Evolutionary conservation across 2,329 filamentous ascomycete genomes (phyloP).

Genomic region (Elsinoe perseae): DNA sequence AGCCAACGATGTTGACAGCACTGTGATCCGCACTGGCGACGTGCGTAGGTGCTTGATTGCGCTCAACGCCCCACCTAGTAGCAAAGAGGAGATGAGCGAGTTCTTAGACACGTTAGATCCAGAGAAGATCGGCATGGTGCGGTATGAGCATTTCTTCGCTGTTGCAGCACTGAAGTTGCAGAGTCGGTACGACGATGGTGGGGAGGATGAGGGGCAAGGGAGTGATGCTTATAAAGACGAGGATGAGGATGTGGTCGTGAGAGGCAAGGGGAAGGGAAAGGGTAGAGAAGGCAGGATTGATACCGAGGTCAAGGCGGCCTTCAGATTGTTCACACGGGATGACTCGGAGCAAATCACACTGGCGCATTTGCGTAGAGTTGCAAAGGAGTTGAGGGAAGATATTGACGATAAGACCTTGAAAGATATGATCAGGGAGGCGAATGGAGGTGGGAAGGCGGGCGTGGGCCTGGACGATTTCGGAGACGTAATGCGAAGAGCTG

Average conservation of each 20-base stretch:
- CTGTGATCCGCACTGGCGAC: slow-evolving; percentile 37
- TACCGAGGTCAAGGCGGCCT: slow-evolving; percentile 74
- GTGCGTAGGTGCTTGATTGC: slow-evolving; percentile 50
- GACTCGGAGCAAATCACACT: slow-evolving; percentile 64
- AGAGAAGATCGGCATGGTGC: slow-evolving; percentile 65
- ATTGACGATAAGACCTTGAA: slow-evolving; percentile 73
- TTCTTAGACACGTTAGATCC: slow-evolving; percentile 80
- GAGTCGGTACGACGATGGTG: slow-evolving; percentile 17
- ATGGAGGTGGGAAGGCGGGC: slow-evolving; percentile 64
- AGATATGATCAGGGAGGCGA: slow-evolving; percentile 95
- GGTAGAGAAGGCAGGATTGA: slow-evolving; percentile 28
- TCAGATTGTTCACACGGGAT: slow-evolving; percentile 64
- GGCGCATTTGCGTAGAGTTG: slow-evolving; percentile 68
- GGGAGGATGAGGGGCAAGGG: slow-evolving; percentile 24
- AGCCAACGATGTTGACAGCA: slow-evolving; percentile 58
- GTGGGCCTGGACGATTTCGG: slow-evolving; percentile 77
- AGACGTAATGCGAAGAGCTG: slow-evolving; percentile 74
- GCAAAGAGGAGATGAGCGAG: slow-evolving; percentile 60
- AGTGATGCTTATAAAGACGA: slow-evolving; percentile 29
- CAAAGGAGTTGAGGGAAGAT: slow-evolving; percentile 73
- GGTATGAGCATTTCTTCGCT: slow-evolving; percentile 74
- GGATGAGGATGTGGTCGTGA: slow-evolving; percentile 39
- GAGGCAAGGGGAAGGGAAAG: slow-evolving; percentile 23
- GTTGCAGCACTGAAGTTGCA: slow-evolving; percentile 83
- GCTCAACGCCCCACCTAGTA: slow-evolving; percentile 64